Percentiles rank a stretch among this genome's conserved stretches.
phyloP scores from a whole-genome alignment of 2,329 filamentous ascomycete species.

The Xylariaceae sp. region DNA sequence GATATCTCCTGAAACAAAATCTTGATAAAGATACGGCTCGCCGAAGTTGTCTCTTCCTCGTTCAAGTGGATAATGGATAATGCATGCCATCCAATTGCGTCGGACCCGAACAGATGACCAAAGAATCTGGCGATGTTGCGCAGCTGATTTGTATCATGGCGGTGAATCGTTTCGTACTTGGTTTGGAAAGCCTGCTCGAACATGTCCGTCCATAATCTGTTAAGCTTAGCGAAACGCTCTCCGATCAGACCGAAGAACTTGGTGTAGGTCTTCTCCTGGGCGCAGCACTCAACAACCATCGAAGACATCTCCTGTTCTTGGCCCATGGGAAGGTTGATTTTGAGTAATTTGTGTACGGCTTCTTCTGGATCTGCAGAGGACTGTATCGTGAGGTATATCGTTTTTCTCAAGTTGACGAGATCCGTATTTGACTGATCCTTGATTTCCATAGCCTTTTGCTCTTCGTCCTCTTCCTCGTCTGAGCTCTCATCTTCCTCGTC shows the following conservation, averaged over 20 bases:
- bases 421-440: constrained; percentile 98
- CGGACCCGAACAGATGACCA: constrained; percentile 81
- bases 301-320: constrained; percentile 87
- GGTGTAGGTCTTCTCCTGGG: constrained; percentile 93
- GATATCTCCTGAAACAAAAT: constrained; percentile 92
- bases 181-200: constrained; percentile 88
- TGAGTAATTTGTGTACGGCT: constrained; percentile 95
- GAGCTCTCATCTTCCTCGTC: constrained; percentile 67
- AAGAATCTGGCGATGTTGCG: constrained; percentile 96
- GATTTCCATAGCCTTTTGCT: constrained; percentile 86
- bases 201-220: constrained; percentile 88
- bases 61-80: constrained; percentile 83
- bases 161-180: constrained; percentile 97
- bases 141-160: constrained; percentile 91
- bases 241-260: constrained; percentile 96
- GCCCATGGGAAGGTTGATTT: constrained; percentile 81
- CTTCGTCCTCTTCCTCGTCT: constrained; percentile 70
- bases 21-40: constrained; percentile 97
- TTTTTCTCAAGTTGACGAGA: constrained; percentile 86
- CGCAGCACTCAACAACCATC: constrained; percentile 97
- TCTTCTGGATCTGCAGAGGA: constrained; percentile 95
- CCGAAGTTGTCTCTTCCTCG: constrained; percentile 94
- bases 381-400: constrained; percentile 97
- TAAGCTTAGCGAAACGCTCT: constrained; percentile 93
- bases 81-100: constrained; percentile 90